A percentile compares a stretch with the other conserved stretches of the same genome.
Conservation (phyloP, 805 yeast genomes). For the Candida manassasensis region DNA sequence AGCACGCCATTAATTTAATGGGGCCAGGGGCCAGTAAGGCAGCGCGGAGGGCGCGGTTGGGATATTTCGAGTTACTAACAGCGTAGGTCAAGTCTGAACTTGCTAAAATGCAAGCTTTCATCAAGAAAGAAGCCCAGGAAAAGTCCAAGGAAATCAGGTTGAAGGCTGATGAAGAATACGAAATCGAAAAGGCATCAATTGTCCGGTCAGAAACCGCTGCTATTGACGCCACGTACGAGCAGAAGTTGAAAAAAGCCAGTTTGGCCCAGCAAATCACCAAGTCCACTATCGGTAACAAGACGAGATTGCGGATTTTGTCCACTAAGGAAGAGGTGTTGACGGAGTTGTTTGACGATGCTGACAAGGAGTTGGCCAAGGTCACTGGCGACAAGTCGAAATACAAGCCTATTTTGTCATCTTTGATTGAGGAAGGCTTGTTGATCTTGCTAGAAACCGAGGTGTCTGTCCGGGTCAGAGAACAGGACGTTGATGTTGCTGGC, state of each 20-base stretch:
- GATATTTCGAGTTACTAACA: not conserved
- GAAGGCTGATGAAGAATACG: conserved; percentile 98
- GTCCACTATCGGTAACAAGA: conserved; percentile 92
- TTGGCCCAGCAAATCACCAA: conserved; percentile 93
- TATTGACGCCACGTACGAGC: conserved; percentile 75
- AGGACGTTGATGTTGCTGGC: conserved; percentile 57
- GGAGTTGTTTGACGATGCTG: conserved; percentile 69
- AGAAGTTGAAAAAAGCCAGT: conserved; percentile 83
- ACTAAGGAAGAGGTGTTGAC: conserved; percentile 76
- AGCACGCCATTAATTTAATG: too few relatives aligned
- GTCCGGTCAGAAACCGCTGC: conserved; percentile 90
- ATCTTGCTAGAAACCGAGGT: conserved; percentile 71
- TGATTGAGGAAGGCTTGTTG: conserved; percentile 71
- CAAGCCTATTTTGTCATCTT: conserved; percentile 63
- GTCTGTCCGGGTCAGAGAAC: conserved; percentile 60
- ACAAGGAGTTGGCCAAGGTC: conserved; percentile 53
- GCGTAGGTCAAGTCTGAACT: conserved; percentile 86
- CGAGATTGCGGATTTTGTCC: conserved; percentile 82
- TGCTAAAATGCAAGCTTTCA: conserved; percentile 96
- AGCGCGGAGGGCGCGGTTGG: too few relatives aligned
- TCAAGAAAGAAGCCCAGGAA: conserved; percentile 98
- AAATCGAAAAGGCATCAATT: conserved; percentile 92
- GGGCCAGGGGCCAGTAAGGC: too few relatives aligned
- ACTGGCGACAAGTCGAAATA: conserved; percentile 56
- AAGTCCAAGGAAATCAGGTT: conserved; percentile 93